These are phyloP conservation scores for Gelatoporia subvermispora DNA, from an alignment of 768 basidiomycete genomes.

Conservation along the genomic window DNA sequence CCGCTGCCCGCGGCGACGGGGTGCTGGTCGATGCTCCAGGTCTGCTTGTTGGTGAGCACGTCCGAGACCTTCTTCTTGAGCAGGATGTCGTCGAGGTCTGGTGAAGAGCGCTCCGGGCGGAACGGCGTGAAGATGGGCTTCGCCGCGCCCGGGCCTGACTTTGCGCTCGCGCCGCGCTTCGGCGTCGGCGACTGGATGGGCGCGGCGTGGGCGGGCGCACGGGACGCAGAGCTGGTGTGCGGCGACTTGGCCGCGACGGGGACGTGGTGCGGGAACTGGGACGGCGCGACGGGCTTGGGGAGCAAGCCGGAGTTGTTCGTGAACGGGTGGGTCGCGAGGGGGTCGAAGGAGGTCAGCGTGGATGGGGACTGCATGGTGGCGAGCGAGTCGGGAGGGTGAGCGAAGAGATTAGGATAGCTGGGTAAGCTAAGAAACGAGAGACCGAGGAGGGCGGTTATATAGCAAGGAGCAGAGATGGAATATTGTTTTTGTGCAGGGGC, in stretches of 20 bases:
- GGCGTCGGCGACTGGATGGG: conserved; percentile 21
- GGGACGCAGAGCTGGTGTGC: conserved; percentile 4
- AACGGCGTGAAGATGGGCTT: conserved; percentile 46
- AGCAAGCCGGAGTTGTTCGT: conserved; percentile 35
- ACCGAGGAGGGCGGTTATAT: too few relatives aligned
- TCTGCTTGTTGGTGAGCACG: conserved; percentile 23
- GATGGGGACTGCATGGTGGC: conserved; percentile 25
- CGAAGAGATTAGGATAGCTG: too few relatives aligned
- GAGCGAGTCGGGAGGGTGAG: neutral
- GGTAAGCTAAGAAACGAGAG: too few relatives aligned
- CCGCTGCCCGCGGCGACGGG: conserved; percentile 6
- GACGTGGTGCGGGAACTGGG: conserved; percentile 41
- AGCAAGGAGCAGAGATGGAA: too few relatives aligned
- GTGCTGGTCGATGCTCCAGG: conserved; percentile 23
- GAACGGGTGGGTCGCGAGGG: conserved; percentile 56
- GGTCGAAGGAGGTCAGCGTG: conserved; percentile 45
- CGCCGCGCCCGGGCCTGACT: conserved; percentile 8
- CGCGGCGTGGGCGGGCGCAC: conserved; percentile 11
- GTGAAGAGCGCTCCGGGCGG: conserved; percentile 46
- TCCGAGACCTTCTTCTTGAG: conserved; percentile 31
- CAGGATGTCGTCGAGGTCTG: conserved; percentile 45
- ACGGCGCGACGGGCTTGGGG: conserved; percentile 40
- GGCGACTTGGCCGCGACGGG: conserved; percentile 26
- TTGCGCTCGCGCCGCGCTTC: conserved; percentile 12
- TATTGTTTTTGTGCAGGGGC: too few relatives aligned